Evolutionary conservation across 495 filamentous ascomycete genomes (phyloP).

Genomic region (Beverwykella pulmonaria): DNA sequence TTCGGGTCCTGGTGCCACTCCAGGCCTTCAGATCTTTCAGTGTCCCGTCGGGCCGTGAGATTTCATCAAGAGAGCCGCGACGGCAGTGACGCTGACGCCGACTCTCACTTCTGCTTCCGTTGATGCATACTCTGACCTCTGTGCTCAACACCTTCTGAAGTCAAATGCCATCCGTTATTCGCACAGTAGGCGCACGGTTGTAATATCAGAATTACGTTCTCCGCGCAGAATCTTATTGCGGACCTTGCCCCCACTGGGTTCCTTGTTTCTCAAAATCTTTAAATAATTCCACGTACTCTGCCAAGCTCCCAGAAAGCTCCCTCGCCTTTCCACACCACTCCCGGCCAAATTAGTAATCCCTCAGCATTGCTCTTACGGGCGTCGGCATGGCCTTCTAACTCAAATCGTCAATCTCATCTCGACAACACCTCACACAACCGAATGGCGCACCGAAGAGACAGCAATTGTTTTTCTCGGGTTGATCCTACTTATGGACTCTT

Average conservation of each 20-base stretch:
- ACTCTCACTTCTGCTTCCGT: not conserved
- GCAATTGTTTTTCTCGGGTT: constrained; percentile 23
- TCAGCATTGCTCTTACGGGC: constrained; percentile 20
- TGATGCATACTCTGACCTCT: constrained; percentile 14
- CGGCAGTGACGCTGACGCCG: constrained; percentile 21
- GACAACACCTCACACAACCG: constrained; percentile 21
- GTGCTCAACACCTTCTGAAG: not conserved
- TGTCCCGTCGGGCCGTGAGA: not conserved
- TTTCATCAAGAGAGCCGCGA: not conserved
- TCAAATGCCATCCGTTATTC: not conserved
- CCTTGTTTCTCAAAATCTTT: not conserved
- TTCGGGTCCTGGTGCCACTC: not conserved
- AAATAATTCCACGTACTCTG: constrained; percentile 11
- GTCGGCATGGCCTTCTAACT: constrained; percentile 16
- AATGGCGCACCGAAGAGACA: constrained; percentile 32
- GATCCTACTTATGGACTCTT: constrained; percentile 36
- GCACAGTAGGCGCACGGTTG: not conserved
- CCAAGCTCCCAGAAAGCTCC: constrained; percentile 9
- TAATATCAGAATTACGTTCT: not conserved
- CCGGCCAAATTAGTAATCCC: constrained; percentile 31
- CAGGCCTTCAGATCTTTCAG: not conserved
- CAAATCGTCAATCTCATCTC: constrained; percentile 21
- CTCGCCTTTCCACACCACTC: constrained; percentile 29
- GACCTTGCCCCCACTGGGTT: not conserved
- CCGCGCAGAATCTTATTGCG: not conserved